A percentile compares a stretch with the other conserved stretches of the same genome.
Evolutionary conservation across 2,329 filamentous ascomycete genomes (phyloP).

Genomic region (Aspergillus alliaceus): DNA sequence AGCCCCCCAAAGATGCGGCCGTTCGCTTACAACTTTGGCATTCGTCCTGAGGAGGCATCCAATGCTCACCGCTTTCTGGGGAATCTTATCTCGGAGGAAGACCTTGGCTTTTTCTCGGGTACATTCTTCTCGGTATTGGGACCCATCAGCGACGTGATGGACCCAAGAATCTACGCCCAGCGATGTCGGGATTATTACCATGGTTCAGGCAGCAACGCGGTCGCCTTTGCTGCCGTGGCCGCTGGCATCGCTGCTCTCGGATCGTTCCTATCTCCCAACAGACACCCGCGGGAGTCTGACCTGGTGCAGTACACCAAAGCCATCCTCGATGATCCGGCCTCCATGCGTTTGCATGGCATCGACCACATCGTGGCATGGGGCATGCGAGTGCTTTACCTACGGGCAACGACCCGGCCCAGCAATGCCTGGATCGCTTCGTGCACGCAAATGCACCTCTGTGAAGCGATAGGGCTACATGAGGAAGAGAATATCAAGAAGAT

Average conservation of each 20-base stretch:
- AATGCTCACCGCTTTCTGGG: slow-evolving; percentile 22
- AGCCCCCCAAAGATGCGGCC: slow-evolving; percentile 26
- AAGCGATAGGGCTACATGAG: slow-evolving; percentile 27
- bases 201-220: slow-evolving; percentile 9
- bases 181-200: slow-evolving; percentile 30
- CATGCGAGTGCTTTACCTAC: slow-evolving; percentile 30
- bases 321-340: slow-evolving; percentile 32
- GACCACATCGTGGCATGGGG: slow-evolving; percentile 33
- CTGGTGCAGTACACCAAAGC: slow-evolving; percentile 32
- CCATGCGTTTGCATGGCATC: slow-evolving; percentile 25
- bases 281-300: slow-evolving; percentile 26
- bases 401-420: slow-evolving; percentile 30
- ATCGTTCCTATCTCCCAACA: slow-evolving; percentile 27
- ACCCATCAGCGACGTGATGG: slow-evolving; percentile 24
- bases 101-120: slow-evolving; percentile 22
- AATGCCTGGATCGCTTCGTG: slow-evolving; percentile 35
- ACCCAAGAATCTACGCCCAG: slow-evolving; percentile 26
- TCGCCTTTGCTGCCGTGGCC: slow-evolving; percentile 28
- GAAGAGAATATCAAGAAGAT: slow-evolving; percentile 31
- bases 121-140: slow-evolving; percentile 24
- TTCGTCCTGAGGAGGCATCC: slow-evolving; percentile 30
- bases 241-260: slow-evolving; percentile 29
- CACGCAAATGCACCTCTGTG: slow-evolving; percentile 31
- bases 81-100: slow-evolving; percentile 24
- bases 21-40: slow-evolving; percentile 33